Evolutionary conservation across 768 basidiomycete genomes (phyloP), one percentile per base, ranked within the genome.

Genomic region (Mrakia hoshinonis): DNA sequence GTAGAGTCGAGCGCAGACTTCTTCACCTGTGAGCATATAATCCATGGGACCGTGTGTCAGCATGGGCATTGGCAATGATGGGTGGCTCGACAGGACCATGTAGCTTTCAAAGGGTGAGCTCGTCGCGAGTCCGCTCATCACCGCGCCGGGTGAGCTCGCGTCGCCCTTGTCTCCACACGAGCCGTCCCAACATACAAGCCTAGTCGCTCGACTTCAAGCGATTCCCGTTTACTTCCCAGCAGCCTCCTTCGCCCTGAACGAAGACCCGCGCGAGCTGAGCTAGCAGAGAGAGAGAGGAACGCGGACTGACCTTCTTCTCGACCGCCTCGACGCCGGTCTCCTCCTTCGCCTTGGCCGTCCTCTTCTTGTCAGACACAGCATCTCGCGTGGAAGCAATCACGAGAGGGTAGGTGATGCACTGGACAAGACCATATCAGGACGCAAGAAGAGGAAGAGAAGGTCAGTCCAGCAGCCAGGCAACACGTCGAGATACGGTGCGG

Each of bases 321-420:
- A 46, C 48, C 11, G 36, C 49, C 51, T 49, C 65, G 22, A 7
- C 61, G 18, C 4, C 36, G 51, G 63, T 47, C n/a, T 43, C 43
- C 60, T 20, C 20, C 69, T 54, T 64, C 54, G 24, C 43, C 36
- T 48, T 63, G 13, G 20, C 31, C 55, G 55, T 26, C 55, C 3
- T 60, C 60, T 84, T 87, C 81, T 87, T 90, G 0, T 89, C 88
- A 75, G 91, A 88, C 4, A 98, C 91, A 9, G 94, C 95, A 3
- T 92, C 91, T 62, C 94, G 85, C 1, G 95, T 98, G 10, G 91
- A 94, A 51, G 98, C 81, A 78, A 92, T 89, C 72, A 96, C 87
- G 46, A 99, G 84, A 9, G 96, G 96, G 77, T 80, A 79, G n/a
- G 79, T 81, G 68, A 80, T 48, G 24, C 76, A 79, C 80, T 81